Conservation (phyloP, 2,329 filamentous ascomycete species). For the Alternaria sp. region DNA sequence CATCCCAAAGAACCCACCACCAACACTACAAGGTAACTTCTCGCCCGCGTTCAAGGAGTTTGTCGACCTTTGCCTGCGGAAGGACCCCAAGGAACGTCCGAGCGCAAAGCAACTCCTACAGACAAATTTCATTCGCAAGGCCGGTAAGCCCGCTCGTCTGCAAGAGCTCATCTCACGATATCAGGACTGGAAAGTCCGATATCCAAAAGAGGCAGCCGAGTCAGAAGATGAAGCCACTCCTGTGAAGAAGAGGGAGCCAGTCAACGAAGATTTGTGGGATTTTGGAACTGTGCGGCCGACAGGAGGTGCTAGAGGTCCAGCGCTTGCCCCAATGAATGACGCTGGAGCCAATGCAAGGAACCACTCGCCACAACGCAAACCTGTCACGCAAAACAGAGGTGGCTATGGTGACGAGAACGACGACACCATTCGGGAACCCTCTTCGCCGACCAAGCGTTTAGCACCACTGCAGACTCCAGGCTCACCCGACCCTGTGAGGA, state of each 20-base stretch:
- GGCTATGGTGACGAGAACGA: constrained; percentile 50
- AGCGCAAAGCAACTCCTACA: constrained; percentile 86
- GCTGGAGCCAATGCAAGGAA: constrained; percentile 79
- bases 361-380: constrained; percentile 46
- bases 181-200: constrained; percentile 83
- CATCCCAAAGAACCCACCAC: constrained; percentile 93
- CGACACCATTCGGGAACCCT: constrained; percentile 48
- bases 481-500: constrained; percentile 53
- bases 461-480: constrained; percentile 40
- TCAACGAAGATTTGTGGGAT: constrained; percentile 94
- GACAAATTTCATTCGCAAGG: constrained; percentile 88
- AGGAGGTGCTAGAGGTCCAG: constrained; percentile 60
- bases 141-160: constrained; percentile 95
- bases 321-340: constrained; percentile 78
- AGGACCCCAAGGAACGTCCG: constrained; percentile 89
- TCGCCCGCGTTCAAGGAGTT: constrained; percentile 61
- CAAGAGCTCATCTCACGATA: constrained; percentile 95
- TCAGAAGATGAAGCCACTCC: constrained; percentile 49
- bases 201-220: constrained; percentile 73
- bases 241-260: constrained; percentile 54
- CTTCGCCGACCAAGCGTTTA: constrained; percentile 56
- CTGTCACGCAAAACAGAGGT: constrained; percentile 35
- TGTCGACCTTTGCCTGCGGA: constrained; percentile 74
- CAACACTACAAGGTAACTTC: constrained; percentile 68
- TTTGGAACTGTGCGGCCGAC: constrained; percentile 93